Percentiles rank a stretch among this genome's conserved stretches.
Conservation (phyloP, 2,329 filamentous ascomycete genomes). For the Thermomyces lanuginosus region DNA sequence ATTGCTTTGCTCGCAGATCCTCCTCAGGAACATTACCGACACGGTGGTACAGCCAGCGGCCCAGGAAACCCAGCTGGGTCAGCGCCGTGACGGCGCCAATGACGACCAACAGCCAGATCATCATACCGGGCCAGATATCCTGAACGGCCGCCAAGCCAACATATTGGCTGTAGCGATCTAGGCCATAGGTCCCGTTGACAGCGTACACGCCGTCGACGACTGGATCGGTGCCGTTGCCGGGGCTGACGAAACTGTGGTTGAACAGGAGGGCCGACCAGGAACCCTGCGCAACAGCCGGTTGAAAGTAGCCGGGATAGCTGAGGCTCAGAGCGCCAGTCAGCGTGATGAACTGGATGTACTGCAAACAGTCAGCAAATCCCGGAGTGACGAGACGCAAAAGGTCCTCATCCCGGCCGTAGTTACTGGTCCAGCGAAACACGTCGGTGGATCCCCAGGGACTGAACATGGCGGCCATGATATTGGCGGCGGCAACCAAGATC, state of each 20-base stretch:
- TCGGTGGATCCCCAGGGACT: constrained; percentile 90
- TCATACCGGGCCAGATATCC: constrained; percentile 90
- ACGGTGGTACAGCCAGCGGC: constrained; percentile 59
- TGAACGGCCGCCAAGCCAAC: constrained; percentile 59
- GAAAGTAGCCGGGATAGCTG: constrained; percentile 85
- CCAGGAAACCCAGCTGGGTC: constrained; percentile 59
- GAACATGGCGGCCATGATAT: constrained; percentile 66
- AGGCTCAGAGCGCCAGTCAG: constrained; percentile 76
- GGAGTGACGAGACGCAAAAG: constrained; percentile 82
- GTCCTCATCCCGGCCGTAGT: constrained; percentile 88
- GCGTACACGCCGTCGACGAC: constrained; percentile 76
- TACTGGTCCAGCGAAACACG: constrained; percentile 91
- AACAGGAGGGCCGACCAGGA: constrained; percentile 87
- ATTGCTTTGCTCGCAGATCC: constrained; percentile 77
- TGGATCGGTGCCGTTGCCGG: constrained; percentile 47
- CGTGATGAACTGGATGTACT: constrained; percentile 88
- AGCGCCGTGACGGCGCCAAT: constrained; percentile 50
- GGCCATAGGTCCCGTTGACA: constrained; percentile 59
- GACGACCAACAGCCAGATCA: constrained; percentile 73
- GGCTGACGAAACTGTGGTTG: constrained; percentile 71
- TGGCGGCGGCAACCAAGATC: constrained; percentile 64
- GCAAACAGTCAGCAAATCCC: constrained; percentile 88
- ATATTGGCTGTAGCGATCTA: constrained; percentile 63
- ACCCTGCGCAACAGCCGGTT: constrained; percentile 73
- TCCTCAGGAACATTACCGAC: constrained; percentile 61